These are phyloP conservation scores for Kwoniella sp. DNA, from an alignment of 768 basidiomycete species.

Conservation along the genomic window DNA sequence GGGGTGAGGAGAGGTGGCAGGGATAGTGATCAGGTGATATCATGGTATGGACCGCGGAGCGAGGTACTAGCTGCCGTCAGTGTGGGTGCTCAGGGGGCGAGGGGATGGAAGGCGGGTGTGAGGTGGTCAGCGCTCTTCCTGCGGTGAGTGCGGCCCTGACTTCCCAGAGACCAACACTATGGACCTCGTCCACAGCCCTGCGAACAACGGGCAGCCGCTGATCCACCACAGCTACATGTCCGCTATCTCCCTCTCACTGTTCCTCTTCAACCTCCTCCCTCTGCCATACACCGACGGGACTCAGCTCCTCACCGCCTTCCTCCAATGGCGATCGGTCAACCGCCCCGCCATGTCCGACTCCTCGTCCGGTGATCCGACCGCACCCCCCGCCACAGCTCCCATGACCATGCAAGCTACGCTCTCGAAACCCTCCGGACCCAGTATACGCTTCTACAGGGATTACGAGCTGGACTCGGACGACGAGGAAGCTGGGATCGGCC, in stretches of 20 bases:
- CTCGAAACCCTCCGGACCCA: conserved; percentile 3
- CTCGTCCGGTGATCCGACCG: too few species aligned
- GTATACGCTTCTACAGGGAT: conserved; percentile 22
- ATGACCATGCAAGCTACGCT: conserved; percentile 1
- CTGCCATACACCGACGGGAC: conserved; percentile 67
- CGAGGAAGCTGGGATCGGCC: conserved; percentile 4
- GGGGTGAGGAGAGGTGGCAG: conserved; percentile 40
- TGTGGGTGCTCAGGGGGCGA: conserved; percentile 55
- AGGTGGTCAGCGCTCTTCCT: conserved; percentile 53
- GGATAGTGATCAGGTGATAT: conserved; percentile 52
- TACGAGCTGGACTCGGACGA: conserved; percentile 32
- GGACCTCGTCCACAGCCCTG: background rate
- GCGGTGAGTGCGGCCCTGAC: conserved; percentile 54
- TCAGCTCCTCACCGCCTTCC: conserved; percentile 55
- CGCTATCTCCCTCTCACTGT: conserved; percentile 70
- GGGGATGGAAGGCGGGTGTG: conserved; percentile 5
- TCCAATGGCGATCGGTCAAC: conserved; percentile 8
- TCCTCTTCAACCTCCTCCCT: conserved; percentile 76
- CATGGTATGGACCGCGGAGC: conserved; percentile 68
- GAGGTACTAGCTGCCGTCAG: conserved; percentile 59
- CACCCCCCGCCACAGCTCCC: too few species aligned
- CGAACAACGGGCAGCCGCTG: too few species aligned
- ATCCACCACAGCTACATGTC: conserved; percentile 34
- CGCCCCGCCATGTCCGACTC: background rate
- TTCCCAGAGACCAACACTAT: too few species aligned